Evolutionary conservation across 2,329 filamentous ascomycete species (phyloP).

Genomic region (Pyricularia sp.): DNA sequence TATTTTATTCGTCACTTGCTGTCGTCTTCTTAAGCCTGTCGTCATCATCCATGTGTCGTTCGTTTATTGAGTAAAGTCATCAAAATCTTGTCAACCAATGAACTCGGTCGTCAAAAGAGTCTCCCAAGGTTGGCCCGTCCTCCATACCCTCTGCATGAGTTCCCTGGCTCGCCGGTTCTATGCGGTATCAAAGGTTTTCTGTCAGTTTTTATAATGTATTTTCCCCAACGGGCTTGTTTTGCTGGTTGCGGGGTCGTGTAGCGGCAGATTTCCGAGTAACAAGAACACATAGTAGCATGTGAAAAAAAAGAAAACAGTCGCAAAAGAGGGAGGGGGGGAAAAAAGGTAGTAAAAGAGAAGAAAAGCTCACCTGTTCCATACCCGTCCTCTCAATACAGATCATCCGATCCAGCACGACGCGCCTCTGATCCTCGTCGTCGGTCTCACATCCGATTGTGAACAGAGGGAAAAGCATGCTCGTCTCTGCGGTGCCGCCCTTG

Average conservation of each 20-base stretch:
- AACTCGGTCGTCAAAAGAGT: constrained; percentile 54
- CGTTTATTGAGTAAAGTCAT: background rate
- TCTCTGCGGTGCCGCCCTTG: constrained; percentile 57
- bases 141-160: constrained; percentile 58
- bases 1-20: background rate
- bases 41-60: background rate
- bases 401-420: constrained; percentile 52
- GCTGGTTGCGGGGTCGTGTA: background rate
- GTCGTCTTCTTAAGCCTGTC: background rate
- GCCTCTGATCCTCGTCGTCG: constrained; percentile 37
- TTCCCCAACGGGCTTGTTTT: background rate
- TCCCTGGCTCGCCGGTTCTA: constrained; percentile 45
- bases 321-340: background rate
- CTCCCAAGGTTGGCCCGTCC: constrained; percentile 56
- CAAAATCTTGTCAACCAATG: constrained; percentile 39
- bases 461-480: constrained; percentile 65
- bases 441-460: constrained; percentile 74
- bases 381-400: constrained; percentile 57
- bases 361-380: constrained; percentile 53
- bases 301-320: background rate
- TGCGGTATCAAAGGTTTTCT: constrained; percentile 3
- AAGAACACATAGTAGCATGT: background rate
- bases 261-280: background rate
- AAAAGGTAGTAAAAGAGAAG: background rate
- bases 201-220: background rate